Evolutionary conservation across 108 stramenopile species (phyloP).

Genomic region (Nannochloropsis gaditana): DNA sequence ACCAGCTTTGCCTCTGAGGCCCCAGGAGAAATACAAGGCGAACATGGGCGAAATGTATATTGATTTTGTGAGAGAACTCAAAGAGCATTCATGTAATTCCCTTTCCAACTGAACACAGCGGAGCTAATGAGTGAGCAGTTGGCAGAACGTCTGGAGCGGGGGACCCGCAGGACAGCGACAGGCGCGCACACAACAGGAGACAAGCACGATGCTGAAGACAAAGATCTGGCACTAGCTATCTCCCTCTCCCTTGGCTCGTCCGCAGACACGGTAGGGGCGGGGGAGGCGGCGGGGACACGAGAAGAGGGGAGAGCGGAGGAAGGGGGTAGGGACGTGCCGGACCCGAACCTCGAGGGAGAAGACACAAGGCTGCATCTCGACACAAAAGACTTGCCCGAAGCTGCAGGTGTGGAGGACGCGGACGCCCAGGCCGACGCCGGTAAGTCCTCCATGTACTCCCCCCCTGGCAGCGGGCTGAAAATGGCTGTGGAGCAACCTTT

Average conservation of each 20-base stretch:
- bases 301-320: background rate
- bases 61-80: no score
- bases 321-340: background rate
- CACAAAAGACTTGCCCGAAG: background rate
- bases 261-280: background rate
- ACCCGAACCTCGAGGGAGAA: background rate
- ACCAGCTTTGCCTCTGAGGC: no score
- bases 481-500: background rate
- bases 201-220: background rate
- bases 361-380: background rate
- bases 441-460: background rate
- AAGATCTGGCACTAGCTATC: background rate
- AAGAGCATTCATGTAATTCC: background rate
- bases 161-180: no score
- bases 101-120: background rate
- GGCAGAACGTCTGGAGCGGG: background rate
- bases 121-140: background rate
- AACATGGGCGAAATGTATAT: no score
- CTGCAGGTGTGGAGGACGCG: background rate
- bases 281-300: background rate
- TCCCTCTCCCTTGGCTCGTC: background rate
- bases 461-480: no score
- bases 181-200: background rate
- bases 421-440: background rate
- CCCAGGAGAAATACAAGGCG: no score